A percentile compares a stretch with the other conserved stretches of the same genome.
phyloP scores from a whole-genome alignment of 148 eudicot genomes.

The Polygonum maritimum region DNA sequence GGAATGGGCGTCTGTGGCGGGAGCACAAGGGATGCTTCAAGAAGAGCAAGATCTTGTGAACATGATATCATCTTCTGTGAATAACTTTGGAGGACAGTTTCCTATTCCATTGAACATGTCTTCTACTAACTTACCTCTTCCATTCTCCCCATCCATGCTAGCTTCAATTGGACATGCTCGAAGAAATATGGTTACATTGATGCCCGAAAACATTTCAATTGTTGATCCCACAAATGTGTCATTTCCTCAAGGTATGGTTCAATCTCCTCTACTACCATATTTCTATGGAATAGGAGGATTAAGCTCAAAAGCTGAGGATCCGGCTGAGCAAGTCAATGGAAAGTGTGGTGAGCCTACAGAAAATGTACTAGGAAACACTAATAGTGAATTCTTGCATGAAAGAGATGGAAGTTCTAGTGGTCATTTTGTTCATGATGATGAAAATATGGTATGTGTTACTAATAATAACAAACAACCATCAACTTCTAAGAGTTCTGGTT shows the following conservation, averaged over 20 bases:
- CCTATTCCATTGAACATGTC: constrained; percentile 50
- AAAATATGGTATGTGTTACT: constrained; percentile 27
- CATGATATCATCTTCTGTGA: constrained; percentile 50
- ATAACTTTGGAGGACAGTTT: constrained; percentile 46
- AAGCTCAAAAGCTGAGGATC: constrained; percentile 31
- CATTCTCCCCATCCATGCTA: constrained; percentile 51
- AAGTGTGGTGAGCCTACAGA: constrained; percentile 28
- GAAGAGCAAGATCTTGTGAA: constrained; percentile 81
- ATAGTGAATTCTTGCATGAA: constrained; percentile 54
- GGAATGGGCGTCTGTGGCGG: constrained; percentile 30
- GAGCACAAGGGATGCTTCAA: constrained; percentile 50
- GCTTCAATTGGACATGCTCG: constrained; percentile 62
- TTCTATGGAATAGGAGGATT: constrained; percentile 34
- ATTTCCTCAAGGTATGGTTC: constrained; percentile 50
- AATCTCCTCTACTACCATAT: constrained; percentile 45
- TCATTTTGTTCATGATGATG: constrained; percentile 32
- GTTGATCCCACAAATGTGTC: constrained; percentile 54
- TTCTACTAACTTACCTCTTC: constrained; percentile 49
- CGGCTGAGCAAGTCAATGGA: constrained; percentile 30
- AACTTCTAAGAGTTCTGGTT: constrained; percentile 23
- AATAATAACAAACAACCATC: constrained; percentile 37
- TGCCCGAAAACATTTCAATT: constrained; percentile 49
- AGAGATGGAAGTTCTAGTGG: constrained; percentile 34
- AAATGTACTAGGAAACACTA: constrained; percentile 30
- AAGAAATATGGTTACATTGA: constrained; percentile 41